Evolutionary conservation across 768 basidiomycete species (phyloP).

Genomic region (Macrolepiota albuminosa): DNA sequence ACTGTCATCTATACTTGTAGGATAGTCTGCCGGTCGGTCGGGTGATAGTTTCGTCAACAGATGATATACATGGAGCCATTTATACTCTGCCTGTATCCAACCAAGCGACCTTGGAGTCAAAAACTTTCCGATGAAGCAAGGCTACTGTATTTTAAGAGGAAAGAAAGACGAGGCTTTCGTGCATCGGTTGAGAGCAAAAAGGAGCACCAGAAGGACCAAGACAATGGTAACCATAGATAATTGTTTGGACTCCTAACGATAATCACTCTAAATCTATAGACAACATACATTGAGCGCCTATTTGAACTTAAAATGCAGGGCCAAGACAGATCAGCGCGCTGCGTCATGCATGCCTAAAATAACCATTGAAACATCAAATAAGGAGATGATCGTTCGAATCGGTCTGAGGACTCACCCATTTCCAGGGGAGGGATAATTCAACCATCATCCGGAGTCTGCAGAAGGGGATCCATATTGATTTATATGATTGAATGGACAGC

Average conservation of each 20-base stretch:
- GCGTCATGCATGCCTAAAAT: neutral
- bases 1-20: no score
- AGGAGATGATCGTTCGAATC: neutral
- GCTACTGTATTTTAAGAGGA: neutral
- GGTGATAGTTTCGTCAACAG: no score
- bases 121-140: neutral
- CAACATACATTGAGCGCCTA: neutral
- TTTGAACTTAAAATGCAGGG: neutral
- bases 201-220: neutral
- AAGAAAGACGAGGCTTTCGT: neutral
- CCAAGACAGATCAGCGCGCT: neutral
- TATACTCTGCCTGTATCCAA: no score
- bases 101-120: no score
- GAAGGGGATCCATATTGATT: neutral
- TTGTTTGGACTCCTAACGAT: neutral
- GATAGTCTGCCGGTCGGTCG: no score
- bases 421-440: neutral
- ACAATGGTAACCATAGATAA: neutral
- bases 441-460: neutral
- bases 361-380: neutral
- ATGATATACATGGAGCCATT: no score
- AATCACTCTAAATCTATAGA: neutral
- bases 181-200: neutral
- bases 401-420: neutral
- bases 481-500: neutral